Evolutionary conservation across 306 rosid species (phyloP).

Genomic region (Herpetospermum pedunculosum): DNA sequence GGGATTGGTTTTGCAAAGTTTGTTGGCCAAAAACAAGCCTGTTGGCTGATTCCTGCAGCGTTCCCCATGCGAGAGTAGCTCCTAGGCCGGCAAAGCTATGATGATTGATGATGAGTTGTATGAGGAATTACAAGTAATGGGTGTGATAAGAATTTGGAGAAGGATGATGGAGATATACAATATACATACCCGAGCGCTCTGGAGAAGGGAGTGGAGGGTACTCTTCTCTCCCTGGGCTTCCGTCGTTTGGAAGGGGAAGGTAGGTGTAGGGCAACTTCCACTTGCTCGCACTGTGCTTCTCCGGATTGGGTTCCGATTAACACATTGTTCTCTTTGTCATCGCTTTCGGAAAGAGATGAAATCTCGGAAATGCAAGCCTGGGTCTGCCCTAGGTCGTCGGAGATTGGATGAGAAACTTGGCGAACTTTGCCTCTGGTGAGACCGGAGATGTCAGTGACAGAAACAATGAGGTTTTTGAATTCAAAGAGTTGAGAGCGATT

Average conservation of each 20-base stretch:
- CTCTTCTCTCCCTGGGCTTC: conserved; percentile 43
- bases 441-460: conserved; percentile 69
- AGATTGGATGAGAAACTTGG: conserved; percentile 14
- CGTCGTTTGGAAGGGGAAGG: conserved; percentile 20
- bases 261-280: conserved; percentile 2
- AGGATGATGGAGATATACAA: no score
- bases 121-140: no score
- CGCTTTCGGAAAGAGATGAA: neutral
- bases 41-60: conserved; percentile 81
- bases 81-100: conserved; percentile 83
- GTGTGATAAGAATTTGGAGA: no score
- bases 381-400: neutral
- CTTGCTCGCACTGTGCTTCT: neutral
- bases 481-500: conserved; percentile 30
- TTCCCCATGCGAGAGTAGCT: conserved; percentile 94
- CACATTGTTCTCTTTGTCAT: neutral
- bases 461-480: conserved; percentile 39
- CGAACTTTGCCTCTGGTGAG: conserved; percentile 58
- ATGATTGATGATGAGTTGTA: neutral
- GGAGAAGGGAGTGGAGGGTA: conserved; percentile 42
- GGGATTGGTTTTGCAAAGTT: conserved; percentile 37
- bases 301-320: conserved; percentile 5
- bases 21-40: conserved; percentile 64
- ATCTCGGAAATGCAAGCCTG: neutral
- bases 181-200: conserved; percentile 44